Evolutionary conservation across 1,284 basidiomycete genomes (phyloP).

Genomic region (Cryptococcus sp.): DNA sequence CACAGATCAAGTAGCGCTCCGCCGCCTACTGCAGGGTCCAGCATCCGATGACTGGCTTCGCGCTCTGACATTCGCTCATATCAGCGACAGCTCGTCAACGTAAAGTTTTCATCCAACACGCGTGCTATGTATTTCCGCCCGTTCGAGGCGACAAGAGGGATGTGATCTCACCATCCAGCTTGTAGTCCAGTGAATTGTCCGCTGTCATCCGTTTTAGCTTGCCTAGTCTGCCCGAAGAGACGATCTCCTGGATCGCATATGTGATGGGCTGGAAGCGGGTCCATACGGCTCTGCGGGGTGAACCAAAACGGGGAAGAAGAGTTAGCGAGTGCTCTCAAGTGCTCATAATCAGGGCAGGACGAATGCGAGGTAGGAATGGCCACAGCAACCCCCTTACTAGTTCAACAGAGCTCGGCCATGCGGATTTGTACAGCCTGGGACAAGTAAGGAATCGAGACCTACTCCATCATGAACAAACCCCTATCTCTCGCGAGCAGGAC

Average conservation of each 20-base stretch:
- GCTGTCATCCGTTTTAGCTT: conserved; percentile 55
- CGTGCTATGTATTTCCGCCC: no score
- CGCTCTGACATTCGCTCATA: not conserved
- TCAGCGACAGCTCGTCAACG: not conserved
- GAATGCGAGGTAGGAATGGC: no score
- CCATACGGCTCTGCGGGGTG: conserved; percentile 24
- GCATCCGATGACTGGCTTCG: conserved; percentile 61
- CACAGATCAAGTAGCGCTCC: conserved; percentile 74
- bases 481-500: conserved; percentile 68
- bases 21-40: conserved; percentile 75
- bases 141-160: not conserved
- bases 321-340: not conserved
- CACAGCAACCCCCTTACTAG: not conserved
- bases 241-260: conserved; percentile 24
- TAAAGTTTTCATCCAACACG: no score
- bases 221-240: conserved; percentile 18
- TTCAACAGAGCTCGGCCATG: not conserved
- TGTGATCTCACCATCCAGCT: conserved; percentile 60
- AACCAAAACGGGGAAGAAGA: not conserved
- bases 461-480: conserved; percentile 77
- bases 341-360: not conserved
- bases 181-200: conserved; percentile 68
- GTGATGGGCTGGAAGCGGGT: conserved; percentile 37
- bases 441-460: not conserved
- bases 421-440: not conserved